Conservation (phyloP, 352 stramenopile genomes). For the Globisporangium megalacanthum region DNA sequence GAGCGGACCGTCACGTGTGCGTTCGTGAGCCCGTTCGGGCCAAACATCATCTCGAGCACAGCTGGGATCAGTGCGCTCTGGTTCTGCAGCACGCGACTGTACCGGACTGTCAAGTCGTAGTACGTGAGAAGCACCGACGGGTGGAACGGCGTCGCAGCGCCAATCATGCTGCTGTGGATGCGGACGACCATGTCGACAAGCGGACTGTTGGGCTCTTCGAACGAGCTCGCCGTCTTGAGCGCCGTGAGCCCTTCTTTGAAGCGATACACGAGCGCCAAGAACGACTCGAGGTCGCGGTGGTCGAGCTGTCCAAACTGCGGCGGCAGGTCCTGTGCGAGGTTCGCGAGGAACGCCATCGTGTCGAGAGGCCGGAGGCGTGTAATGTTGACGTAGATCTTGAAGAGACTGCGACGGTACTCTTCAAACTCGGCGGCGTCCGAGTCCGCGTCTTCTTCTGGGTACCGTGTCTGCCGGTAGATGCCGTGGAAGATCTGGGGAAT, state of each 20-base stretch:
- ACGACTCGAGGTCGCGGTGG: slow-evolving; percentile 68
- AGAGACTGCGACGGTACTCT: slow-evolving; percentile 74
- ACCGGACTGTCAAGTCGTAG: slow-evolving; percentile 78
- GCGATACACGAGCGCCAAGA: slow-evolving; percentile 68
- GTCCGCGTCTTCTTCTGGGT: slow-evolving; percentile 64
- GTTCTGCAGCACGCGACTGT: slow-evolving; percentile 66
- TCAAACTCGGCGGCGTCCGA: slow-evolving; percentile 82
- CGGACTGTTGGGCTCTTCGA: slow-evolving; percentile 58
- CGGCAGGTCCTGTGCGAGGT: slow-evolving; percentile 48
- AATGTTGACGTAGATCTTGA: slow-evolving; percentile 88
- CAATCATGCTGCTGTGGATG: slow-evolving; percentile 61
- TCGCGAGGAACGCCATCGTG: slow-evolving; percentile 62
- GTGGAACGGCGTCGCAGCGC: slow-evolving; percentile 22
- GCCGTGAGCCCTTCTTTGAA: slow-evolving; percentile 80
- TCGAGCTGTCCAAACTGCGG: slow-evolving; percentile 49
- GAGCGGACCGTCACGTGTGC: slow-evolving; percentile 53
- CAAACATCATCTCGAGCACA: slow-evolving; percentile 83
- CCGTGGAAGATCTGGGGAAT: slow-evolving; percentile 76
- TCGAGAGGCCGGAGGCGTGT: slow-evolving; percentile 64
- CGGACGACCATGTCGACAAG: slow-evolving; percentile 64
- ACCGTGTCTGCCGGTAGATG: slow-evolving; percentile 80
- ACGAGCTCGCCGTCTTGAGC: slow-evolving; percentile 52
- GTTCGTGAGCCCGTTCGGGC: slow-evolving; percentile 62
- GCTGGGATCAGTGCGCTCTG: slow-evolving; percentile 56
- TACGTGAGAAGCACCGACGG: slow-evolving; percentile 68